Conservation (phyloP, 805 yeast genomes). For the Lipomyces sp. region DNA sequence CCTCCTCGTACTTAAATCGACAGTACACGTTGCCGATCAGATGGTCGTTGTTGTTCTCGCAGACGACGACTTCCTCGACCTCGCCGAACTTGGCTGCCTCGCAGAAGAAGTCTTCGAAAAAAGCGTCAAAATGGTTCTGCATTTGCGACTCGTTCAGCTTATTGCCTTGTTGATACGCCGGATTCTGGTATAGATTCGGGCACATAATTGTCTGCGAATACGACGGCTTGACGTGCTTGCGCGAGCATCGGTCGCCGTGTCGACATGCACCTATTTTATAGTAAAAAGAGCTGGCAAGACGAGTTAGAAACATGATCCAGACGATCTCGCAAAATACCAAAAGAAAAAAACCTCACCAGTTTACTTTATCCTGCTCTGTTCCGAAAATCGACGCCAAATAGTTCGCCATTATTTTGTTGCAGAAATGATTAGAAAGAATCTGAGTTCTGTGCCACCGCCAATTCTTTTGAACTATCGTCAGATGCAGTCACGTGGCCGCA, state of each 20-base stretch:
- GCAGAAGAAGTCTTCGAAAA: slow-evolving; percentile 68
- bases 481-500: neutral
- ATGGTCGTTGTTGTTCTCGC: slow-evolving; percentile 81
- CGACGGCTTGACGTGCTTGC: slow-evolving; percentile 62
- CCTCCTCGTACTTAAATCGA: slow-evolving; percentile 51
- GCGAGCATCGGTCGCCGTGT: slow-evolving; percentile 83
- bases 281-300: slow-evolving; percentile 49
- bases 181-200: slow-evolving; percentile 62
- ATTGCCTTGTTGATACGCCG: slow-evolving; percentile 40
- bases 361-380: slow-evolving; percentile 40
- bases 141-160: slow-evolving; percentile 39
- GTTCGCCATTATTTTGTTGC: slow-evolving; percentile 37
- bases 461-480: no score
- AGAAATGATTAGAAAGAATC: no score
- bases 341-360: slow-evolving; percentile 34
- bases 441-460: no score
- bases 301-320: no score
- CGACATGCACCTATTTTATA: slow-evolving; percentile 87
- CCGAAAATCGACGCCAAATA: slow-evolving; percentile 39
- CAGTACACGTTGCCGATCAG: slow-evolving; percentile 83
- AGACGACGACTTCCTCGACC: slow-evolving; percentile 63
- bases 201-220: slow-evolving; percentile 63
- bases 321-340: neutral
- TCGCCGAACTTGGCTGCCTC: slow-evolving; percentile 53
- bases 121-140: slow-evolving; percentile 53